These are phyloP conservation scores for Lipomyces sp. DNA, from an alignment of 805 yeast species.

Conservation along the genomic window DNA sequence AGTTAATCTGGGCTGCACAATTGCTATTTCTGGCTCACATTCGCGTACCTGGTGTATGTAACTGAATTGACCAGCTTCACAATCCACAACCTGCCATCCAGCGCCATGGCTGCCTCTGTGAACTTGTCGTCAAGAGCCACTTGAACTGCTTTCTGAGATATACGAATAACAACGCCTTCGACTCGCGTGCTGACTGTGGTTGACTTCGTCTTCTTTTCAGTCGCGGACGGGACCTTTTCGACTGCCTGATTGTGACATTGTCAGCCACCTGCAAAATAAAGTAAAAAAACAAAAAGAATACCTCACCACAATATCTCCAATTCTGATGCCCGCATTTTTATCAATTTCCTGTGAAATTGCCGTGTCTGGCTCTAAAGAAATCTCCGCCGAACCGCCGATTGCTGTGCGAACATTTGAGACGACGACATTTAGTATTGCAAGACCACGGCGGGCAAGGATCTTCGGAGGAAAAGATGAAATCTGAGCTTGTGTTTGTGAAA, in stretches of 20 bases:
- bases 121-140: slow-evolving; percentile 60
- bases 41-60: slow-evolving; percentile 41
- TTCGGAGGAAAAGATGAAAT: slow-evolving; percentile 55
- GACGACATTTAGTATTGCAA: slow-evolving; percentile 67
- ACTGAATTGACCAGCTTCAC: slow-evolving; percentile 51
- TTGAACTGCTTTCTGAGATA: slow-evolving; percentile 48
- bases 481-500: slow-evolving; percentile 46
- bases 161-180: slow-evolving; percentile 65
- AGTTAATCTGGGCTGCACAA: background rate
- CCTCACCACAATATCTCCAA: slow-evolving; percentile 30
- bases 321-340: slow-evolving; percentile 22
- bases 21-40: background rate
- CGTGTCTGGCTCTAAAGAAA: slow-evolving; percentile 62
- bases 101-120: slow-evolving; percentile 50
- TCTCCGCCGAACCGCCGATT: slow-evolving; percentile 66
- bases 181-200: slow-evolving; percentile 32
- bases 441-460: slow-evolving; percentile 63
- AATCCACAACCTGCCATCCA: slow-evolving; percentile 59
- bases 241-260: slow-evolving; percentile 5
- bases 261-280: too few relatives aligned
- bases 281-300: too few relatives aligned
- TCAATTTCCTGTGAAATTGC: slow-evolving; percentile 39
- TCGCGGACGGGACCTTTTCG: slow-evolving; percentile 16
- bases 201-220: slow-evolving; percentile 14
- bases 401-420: slow-evolving; percentile 68